phyloP scores from a whole-genome alignment of 345 rosid species.

The Sonneratia alba region DNA sequence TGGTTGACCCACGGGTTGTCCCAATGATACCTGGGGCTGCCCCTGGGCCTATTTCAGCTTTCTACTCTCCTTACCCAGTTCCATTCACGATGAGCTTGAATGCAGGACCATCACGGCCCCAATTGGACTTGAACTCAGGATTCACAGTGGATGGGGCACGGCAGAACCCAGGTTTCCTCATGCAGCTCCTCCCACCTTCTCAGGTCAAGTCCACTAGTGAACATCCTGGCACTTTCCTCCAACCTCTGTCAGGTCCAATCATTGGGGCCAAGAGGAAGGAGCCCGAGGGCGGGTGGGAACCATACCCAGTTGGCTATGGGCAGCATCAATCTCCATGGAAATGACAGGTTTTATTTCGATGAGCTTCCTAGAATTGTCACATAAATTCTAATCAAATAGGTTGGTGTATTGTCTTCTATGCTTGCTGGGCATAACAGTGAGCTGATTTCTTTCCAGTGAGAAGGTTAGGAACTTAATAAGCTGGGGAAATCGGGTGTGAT shows the following conservation, averaged over 20 bases:
- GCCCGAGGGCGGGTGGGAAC: conserved; percentile 56
- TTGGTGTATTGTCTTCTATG: neutral
- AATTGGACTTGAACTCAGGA: conserved; percentile 61
- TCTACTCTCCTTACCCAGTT: conserved; percentile 38
- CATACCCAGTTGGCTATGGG: conserved; percentile 25
- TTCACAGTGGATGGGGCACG: conserved; percentile 52
- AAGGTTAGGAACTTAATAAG: neutral
- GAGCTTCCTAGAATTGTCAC: neutral
- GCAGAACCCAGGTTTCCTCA: conserved; percentile 29
- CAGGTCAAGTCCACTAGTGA: conserved; percentile 51
- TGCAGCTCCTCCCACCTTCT: conserved; percentile 52
- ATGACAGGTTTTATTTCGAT: conserved; percentile 4
- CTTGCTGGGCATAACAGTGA: neutral
- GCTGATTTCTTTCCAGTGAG: neutral
- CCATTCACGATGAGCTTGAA: conserved; percentile 66
- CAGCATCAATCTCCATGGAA: conserved; percentile 57
- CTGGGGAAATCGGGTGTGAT: neutral
- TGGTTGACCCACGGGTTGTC: conserved; percentile 34
- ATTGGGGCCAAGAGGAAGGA: conserved; percentile 60
- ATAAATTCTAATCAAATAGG: neutral
- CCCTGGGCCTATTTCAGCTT: conserved; percentile 37
- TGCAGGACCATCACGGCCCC: conserved; percentile 39
- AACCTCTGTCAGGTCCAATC: conserved; percentile 51
- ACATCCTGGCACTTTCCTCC: conserved; percentile 39
- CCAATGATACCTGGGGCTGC: conserved; percentile 53